These are phyloP conservation scores for Kurtzmaniella quercitrusa DNA, from an alignment of 1,139 yeast genomes.

Conservation along the genomic window DNA sequence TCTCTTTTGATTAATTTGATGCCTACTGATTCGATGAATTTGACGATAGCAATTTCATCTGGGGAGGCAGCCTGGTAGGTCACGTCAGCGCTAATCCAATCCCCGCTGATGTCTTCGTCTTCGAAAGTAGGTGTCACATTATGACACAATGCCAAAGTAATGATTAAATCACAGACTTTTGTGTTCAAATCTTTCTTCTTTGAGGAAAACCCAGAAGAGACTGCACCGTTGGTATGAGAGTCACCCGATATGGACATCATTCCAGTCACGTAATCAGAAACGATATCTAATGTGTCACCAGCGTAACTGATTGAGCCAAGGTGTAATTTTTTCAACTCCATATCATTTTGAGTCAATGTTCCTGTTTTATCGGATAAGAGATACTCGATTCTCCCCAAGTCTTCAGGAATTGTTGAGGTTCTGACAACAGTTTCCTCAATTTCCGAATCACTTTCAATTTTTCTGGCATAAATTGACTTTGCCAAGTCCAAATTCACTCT, in stretches of 20 bases:
- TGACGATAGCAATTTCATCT: constrained; percentile 95
- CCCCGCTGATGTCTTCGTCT: constrained; percentile 34
- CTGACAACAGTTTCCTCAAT: constrained; percentile 89
- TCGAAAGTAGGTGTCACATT: constrained; percentile 82
- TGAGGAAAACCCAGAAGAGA: constrained; percentile 3
- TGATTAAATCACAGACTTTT: constrained; percentile 73
- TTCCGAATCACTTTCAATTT: constrained; percentile 79
- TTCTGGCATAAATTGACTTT: constrained; percentile 92
- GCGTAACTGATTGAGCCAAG: constrained; percentile 91
- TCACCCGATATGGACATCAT: constrained; percentile 18
- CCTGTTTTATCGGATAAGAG: constrained; percentile 94
- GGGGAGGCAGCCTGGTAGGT: constrained; percentile 98
- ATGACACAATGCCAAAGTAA: constrained; percentile 88
- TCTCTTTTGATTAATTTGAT: constrained; percentile 77
- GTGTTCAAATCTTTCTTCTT: constrained; percentile 57
- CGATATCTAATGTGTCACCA: constrained; percentile 88
- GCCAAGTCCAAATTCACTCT: constrained; percentile 94
- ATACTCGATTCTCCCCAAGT: constrained; percentile 92
- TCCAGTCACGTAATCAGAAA: constrained; percentile 57
- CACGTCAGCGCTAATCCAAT: constrained; percentile 33
- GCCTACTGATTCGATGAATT: constrained; percentile 85
- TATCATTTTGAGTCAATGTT: constrained; percentile 94
- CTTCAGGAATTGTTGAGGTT: constrained; percentile 97
- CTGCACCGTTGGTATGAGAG: constrained; percentile 14
- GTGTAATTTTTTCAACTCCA: constrained; percentile 93